These are phyloP conservation scores for Coelastrella sp. DNA, from an alignment of 139 green algal species.

Conservation along the genomic window DNA sequence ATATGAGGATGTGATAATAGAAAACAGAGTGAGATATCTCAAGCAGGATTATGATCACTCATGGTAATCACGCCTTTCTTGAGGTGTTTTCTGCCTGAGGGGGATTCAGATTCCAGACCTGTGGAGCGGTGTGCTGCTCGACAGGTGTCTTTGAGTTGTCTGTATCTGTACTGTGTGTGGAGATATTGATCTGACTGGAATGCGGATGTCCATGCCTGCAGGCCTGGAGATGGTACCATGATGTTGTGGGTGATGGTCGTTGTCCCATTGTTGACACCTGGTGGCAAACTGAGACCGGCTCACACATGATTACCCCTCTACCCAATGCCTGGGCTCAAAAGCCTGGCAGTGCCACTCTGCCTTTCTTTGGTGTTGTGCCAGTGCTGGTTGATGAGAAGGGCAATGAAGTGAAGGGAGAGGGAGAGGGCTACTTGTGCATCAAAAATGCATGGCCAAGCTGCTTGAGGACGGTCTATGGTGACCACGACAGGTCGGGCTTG, in stretches of 20 bases:
- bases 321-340: conserved; percentile 83
- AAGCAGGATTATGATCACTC: no score
- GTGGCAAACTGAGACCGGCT: conserved; percentile 97
- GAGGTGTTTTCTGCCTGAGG: no score
- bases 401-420: conserved; percentile 47
- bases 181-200: neutral
- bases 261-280: conserved; percentile 95
- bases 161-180: no score
- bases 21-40: no score
- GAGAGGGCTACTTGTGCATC: conserved; percentile 75
- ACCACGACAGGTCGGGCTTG: conserved; percentile 84
- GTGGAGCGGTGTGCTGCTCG: no score
- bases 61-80: no score
- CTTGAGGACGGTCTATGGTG: conserved; percentile 86
- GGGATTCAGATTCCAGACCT: no score
- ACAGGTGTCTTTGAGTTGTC: no score
- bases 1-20: no score
- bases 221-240: conserved; percentile 40
- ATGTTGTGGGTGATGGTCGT: conserved; percentile 57
- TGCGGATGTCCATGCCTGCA: neutral
- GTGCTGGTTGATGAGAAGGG: conserved; percentile 86
- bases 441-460: conserved; percentile 87
- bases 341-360: conserved; percentile 88
- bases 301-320: conserved; percentile 88
- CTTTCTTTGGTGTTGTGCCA: conserved; percentile 96